A percentile compares a stretch with the other conserved stretches of the same genome.
Evolutionary conservation across 1,284 basidiomycete genomes (phyloP).

Genomic region (Trametes sp.): DNA sequence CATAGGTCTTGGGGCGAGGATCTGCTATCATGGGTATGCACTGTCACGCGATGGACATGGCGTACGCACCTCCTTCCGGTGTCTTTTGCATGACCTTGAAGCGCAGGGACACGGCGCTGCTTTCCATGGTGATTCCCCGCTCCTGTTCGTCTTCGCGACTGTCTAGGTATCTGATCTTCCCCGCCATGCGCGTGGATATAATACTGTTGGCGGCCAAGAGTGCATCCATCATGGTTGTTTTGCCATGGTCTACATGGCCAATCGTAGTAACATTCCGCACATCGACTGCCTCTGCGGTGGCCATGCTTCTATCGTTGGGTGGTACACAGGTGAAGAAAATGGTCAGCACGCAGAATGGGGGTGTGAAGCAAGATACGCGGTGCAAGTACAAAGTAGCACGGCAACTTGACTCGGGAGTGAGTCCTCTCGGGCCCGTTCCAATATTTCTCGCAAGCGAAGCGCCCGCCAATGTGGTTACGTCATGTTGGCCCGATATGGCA

Average conservation of each 20-base stretch:
- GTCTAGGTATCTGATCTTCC: slow-evolving; percentile 96
- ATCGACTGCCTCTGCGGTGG: slow-evolving; percentile 57
- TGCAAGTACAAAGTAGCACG: too few relatives aligned
- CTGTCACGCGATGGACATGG: slow-evolving; percentile 33
- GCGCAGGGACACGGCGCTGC: slow-evolving; percentile 88
- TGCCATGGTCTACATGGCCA: slow-evolving; percentile 91
- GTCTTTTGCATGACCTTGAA: slow-evolving; percentile 78
- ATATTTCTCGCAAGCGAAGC: too few relatives aligned
- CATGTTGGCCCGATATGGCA: too few relatives aligned
- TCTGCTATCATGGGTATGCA: slow-evolving; percentile 47
- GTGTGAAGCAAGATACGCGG: too few relatives aligned
- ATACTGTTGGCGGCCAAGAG: slow-evolving; percentile 98
- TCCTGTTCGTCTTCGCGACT: slow-evolving; percentile 98
- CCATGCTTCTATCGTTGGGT: slow-evolving; percentile 17
- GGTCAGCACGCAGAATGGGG: too few relatives aligned
- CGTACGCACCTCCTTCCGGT: slow-evolving; percentile 50
- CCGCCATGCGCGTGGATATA: slow-evolving; percentile 94
- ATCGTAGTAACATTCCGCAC: slow-evolving; percentile 83
- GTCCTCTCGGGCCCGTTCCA: too few relatives aligned
- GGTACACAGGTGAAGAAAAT: neutral
- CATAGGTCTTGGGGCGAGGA: slow-evolving; percentile 68
- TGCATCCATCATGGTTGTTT: slow-evolving; percentile 95
- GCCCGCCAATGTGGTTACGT: too few relatives aligned
- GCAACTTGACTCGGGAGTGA: too few relatives aligned
- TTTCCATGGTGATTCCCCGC: slow-evolving; percentile 99